A percentile compares a stretch with the other conserved stretches of the same genome.
Conservation (phyloP, 2,329 filamentous ascomycete species). For the Ophiostoma piceae region DNA sequence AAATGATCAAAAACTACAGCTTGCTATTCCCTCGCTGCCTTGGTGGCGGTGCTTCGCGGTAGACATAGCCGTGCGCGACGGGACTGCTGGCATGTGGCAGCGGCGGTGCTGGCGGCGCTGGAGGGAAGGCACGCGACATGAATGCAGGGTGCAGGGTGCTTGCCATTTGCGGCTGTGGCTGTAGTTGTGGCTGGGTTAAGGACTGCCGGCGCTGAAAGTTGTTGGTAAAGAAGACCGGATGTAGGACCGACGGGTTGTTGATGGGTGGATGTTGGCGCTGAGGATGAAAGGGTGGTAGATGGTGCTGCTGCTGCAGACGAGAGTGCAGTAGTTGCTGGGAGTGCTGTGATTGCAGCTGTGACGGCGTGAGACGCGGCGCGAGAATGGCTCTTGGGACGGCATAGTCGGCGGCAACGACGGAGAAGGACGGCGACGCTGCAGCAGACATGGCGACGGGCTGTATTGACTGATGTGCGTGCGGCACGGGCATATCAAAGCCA, state of each 20-base stretch:
- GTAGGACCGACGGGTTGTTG: slow-evolving; percentile 56
- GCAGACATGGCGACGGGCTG: background rate
- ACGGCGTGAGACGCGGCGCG: background rate
- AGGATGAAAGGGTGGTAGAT: background rate
- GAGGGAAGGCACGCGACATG: slow-evolving; percentile 18
- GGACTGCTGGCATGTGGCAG: slow-evolving; percentile 38
- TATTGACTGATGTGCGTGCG: background rate
- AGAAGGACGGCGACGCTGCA: slow-evolving; percentile 5
- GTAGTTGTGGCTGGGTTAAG: slow-evolving; percentile 30
- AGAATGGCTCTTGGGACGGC: slow-evolving; percentile 20
- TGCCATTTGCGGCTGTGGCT: slow-evolving; percentile 24
- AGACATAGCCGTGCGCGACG: slow-evolving; percentile 57
- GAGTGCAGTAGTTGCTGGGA: slow-evolving; percentile 6
- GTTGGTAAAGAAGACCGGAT: slow-evolving; percentile 73
- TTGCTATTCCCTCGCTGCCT: slow-evolving; percentile 12
- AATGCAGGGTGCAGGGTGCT: slow-evolving; percentile 26
- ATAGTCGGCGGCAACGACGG: slow-evolving; percentile 16
- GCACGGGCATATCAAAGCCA: background rate
- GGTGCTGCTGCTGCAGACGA: slow-evolving; percentile 30
- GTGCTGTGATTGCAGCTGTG: background rate
- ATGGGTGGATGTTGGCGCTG: slow-evolving; percentile 9
- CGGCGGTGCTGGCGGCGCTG: slow-evolving; percentile 17
- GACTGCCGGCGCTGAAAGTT: slow-evolving; percentile 46
- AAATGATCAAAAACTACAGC: slow-evolving; percentile 6
- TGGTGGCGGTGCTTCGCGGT: slow-evolving; percentile 39